Evolutionary conservation across 1,284 basidiomycete species (phyloP).

Genomic region (Malassezia globosa): DNA sequence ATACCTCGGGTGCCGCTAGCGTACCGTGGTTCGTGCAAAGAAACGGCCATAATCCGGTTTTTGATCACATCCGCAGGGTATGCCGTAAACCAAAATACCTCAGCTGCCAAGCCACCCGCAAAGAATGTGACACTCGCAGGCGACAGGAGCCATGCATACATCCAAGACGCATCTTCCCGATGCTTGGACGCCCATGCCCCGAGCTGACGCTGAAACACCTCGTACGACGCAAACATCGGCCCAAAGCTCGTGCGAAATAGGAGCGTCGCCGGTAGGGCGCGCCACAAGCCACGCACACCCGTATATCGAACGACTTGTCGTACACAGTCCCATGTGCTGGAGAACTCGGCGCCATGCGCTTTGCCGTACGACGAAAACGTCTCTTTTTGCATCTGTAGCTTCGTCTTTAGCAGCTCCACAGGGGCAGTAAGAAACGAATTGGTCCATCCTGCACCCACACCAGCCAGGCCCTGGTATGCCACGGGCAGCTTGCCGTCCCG

Average conservation of each 20-base stretch:
- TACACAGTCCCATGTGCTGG: conserved; percentile 46
- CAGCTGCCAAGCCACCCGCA: conserved; percentile 51
- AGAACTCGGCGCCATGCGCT: conserved; percentile 18
- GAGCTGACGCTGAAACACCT: conserved; percentile 33
- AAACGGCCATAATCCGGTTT: conserved; percentile 48
- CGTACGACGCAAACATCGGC: conserved; percentile 44
- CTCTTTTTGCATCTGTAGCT: conserved; percentile 64
- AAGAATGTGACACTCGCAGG: conserved; percentile 60
- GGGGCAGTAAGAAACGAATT: conserved; percentile 60
- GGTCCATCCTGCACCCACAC: conserved; percentile 63
- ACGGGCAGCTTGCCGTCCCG: conserved; percentile 19
- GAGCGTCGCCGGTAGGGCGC: conserved; percentile 46
- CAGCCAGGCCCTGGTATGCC: conserved; percentile 51
- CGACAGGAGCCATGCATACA: conserved; percentile 53
- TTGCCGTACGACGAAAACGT: conserved; percentile 40
- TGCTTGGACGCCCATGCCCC: conserved; percentile 5
- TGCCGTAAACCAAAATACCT: conserved; percentile 53
- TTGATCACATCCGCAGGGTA: conserved; percentile 69
- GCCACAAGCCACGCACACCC: conserved; percentile 44
- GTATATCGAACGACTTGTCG: conserved; percentile 36
- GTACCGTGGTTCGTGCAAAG: conserved; percentile 52
- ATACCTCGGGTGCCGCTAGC: conserved; percentile 38
- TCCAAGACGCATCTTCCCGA: conserved; percentile 16
- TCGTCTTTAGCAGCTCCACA: conserved; percentile 55
- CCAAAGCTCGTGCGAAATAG: conserved; percentile 44